A percentile compares a stretch with the other conserved stretches of the same genome.
Evolutionary conservation across 78 protist genomes (phyloP).

Genomic region (Tieghemostelium lacteum): DNA sequence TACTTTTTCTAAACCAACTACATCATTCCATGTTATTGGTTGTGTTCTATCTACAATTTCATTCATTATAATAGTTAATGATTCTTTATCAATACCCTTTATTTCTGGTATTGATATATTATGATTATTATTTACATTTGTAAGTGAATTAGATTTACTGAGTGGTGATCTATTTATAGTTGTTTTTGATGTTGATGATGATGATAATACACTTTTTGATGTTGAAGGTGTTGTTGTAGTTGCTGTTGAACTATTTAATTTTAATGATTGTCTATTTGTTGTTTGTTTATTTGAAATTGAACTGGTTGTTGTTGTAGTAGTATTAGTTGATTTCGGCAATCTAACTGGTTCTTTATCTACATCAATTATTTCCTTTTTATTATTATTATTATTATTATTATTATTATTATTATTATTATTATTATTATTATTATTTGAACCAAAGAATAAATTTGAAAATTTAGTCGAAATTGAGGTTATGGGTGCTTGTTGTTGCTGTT

Average conservation of each 20-base stretch:
- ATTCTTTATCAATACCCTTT: slow-evolving; percentile 58
- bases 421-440: neutral
- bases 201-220: neutral
- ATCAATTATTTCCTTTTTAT: neutral
- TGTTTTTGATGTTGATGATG: neutral
- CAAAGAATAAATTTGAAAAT: neutral
- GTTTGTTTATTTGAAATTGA: neutral
- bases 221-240: neutral
- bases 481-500: neutral
- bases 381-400: neutral
- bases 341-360: neutral
- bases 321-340: neutral
- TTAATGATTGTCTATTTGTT: neutral
- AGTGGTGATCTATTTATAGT: neutral
- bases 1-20: slow-evolving; percentile 73
- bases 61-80: slow-evolving; percentile 54
- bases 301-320: neutral
- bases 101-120: slow-evolving; percentile 39
- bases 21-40: slow-evolving; percentile 74
- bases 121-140: neutral
- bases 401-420: neutral
- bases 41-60: slow-evolving; percentile 65
- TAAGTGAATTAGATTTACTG: neutral
- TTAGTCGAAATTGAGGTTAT: neutral
- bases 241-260: neutral